Conservation (phyloP, 257 asterid genomes). For the Solanum clarkiae region DNA sequence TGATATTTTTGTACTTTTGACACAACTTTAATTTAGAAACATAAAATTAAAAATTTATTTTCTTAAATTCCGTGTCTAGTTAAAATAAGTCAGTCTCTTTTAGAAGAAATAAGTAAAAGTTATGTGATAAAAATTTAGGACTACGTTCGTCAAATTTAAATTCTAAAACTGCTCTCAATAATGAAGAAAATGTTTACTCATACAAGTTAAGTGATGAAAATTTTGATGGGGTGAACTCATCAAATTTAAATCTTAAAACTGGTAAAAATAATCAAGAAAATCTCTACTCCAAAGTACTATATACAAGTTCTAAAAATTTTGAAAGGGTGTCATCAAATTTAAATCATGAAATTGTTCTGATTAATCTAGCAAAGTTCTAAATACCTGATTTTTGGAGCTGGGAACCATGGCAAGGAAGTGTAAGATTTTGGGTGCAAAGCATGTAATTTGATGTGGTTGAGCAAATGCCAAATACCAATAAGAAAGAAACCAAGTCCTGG, state of each 20-base stretch:
- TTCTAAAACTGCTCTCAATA: neutral
- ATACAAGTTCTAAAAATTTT: neutral
- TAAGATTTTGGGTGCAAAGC: conserved; percentile 41
- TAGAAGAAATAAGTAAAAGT: too few species aligned
- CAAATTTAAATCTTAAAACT: neutral
- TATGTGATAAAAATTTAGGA: too few species aligned
- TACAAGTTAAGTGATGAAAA: too few species aligned
- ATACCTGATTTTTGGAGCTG: conserved; percentile 26
- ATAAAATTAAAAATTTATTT: too few species aligned
- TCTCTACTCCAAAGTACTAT: neutral
- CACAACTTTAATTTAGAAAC: too few species aligned
- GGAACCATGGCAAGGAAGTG: conserved; percentile 58
- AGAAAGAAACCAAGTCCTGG: conserved; percentile 56
- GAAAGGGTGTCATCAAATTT: neutral
- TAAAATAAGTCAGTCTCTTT: too few species aligned
- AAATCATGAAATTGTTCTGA: neutral
- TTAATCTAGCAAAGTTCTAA: conserved; percentile 5
- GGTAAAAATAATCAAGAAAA: neutral
- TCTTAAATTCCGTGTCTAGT: too few species aligned
- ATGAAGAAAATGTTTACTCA: neutral
- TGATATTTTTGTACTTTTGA: too few species aligned
- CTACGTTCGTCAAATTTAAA: neutral
- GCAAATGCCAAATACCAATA: conserved; percentile 71
- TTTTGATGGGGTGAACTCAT: too few species aligned
- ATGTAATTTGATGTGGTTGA: conserved; percentile 55